Conservation (phyloP, 2,329 filamentous ascomycete species). For the Fusarium abutilonis region DNA sequence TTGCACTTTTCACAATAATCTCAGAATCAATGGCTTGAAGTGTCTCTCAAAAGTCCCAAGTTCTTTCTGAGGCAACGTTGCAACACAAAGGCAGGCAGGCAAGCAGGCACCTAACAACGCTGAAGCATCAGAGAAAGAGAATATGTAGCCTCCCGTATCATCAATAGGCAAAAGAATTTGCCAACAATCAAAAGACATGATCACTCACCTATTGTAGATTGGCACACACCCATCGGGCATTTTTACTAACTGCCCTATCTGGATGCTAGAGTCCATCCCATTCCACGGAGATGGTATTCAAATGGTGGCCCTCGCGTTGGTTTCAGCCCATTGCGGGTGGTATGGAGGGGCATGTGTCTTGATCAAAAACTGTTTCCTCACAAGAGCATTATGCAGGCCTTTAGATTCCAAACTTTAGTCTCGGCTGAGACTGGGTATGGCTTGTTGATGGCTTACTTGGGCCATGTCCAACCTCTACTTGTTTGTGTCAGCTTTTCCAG, state of each 20-base stretch:
- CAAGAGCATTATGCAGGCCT: slow-evolving; percentile 1
- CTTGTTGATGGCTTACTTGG: background rate
- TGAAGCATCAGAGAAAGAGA: slow-evolving; percentile 3
- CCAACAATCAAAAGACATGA: slow-evolving; percentile 17
- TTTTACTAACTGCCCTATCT: slow-evolving; percentile 25
- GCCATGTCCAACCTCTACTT: slow-evolving; percentile 14
- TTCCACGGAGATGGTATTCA: slow-evolving; percentile 40
- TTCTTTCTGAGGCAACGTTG: slow-evolving; percentile 1
- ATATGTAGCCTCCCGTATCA: slow-evolving; percentile 13
- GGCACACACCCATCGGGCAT: background rate
- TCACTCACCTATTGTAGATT: background rate
- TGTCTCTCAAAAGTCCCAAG: background rate
- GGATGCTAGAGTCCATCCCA: slow-evolving; percentile 32
- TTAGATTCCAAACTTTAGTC: slow-evolving; percentile 6
- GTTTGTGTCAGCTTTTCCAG: slow-evolving; percentile 10
- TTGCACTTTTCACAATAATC: background rate
- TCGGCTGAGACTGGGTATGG: slow-evolving; percentile 13
- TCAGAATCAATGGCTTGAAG: background rate
- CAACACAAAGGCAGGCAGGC: too few relatives aligned
- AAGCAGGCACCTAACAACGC: slow-evolving; percentile 3
- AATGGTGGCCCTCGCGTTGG: slow-evolving; percentile 29
- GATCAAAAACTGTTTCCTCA: slow-evolving; percentile 10
- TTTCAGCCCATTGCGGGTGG: slow-evolving; percentile 18
- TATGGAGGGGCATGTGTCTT: slow-evolving; percentile 16
- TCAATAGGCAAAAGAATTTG: slow-evolving; percentile 15